These are phyloP conservation scores for Erodium moschatum DNA, from an alignment of 441 rosid genomes.

Conservation along the genomic window DNA sequence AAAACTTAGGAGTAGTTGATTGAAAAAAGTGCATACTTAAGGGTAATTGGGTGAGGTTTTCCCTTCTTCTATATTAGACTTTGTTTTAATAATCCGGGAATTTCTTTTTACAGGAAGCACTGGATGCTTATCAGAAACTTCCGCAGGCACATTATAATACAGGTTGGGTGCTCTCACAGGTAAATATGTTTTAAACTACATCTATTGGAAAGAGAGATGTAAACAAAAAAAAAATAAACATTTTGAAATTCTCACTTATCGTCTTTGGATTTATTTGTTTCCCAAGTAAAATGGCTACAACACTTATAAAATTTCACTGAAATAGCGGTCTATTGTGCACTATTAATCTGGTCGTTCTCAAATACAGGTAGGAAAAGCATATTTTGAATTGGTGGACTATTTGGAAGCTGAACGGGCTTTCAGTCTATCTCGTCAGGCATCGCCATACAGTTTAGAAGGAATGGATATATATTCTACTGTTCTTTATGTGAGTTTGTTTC, in stretches of 20 bases:
- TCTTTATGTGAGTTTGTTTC: conserved; percentile 64
- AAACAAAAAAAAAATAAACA: not conserved
- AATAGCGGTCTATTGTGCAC: conserved; percentile 7
- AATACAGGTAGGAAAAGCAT: conserved; percentile 82
- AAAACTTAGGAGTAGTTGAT: too few relatives aligned
- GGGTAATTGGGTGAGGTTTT: too few relatives aligned
- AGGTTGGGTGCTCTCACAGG: conserved; percentile 97
- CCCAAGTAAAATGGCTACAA: not conserved
- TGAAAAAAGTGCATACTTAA: too few relatives aligned
- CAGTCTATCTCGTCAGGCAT: conserved; percentile 61
- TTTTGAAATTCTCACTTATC: not conserved
- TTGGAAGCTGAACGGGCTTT: conserved; percentile 83
- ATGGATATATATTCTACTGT: conserved; percentile 92
- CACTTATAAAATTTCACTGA: not conserved
- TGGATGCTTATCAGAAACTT: conserved; percentile 61
- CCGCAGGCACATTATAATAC: conserved; percentile 83
- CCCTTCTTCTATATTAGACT: not conserved
- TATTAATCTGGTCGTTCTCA: conserved; percentile 11
- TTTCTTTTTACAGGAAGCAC: conserved; percentile 57
- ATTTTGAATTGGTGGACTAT: conserved; percentile 84
- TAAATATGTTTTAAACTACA: conserved; percentile 25
- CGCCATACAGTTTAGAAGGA: conserved; percentile 91
- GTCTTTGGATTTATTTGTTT: not conserved
- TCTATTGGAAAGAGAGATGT: not conserved
- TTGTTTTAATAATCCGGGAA: conserved; percentile 19